Conservation (phyloP, 2,329 filamentous ascomycete species). For the Colletotrichum eleusines region DNA sequence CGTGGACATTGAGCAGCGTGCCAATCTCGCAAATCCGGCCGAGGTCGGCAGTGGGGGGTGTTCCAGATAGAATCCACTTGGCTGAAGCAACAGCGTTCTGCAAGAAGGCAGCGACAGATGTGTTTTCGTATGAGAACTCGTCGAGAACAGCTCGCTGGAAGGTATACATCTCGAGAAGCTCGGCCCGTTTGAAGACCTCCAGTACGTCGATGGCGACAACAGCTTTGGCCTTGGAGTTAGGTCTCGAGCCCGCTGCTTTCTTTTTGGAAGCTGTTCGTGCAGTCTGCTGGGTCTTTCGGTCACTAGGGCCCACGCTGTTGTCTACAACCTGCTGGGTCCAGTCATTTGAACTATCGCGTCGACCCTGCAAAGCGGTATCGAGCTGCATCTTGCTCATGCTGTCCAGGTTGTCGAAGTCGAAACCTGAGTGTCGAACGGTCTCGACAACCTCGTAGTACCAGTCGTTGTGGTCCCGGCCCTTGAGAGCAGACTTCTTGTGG, state of each 20-base stretch:
- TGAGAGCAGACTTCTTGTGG: neutral
- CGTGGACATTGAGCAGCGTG: conserved; percentile 52
- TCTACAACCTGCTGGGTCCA: neutral
- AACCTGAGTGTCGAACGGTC: conserved; percentile 12
- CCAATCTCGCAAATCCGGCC: conserved; percentile 52
- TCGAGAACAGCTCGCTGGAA: conserved; percentile 57
- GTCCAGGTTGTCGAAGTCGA: conserved; percentile 9
- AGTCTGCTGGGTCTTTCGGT: conserved; percentile 29
- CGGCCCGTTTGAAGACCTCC: conserved; percentile 37
- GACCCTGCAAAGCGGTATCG: neutral
- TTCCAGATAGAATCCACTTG: conserved; percentile 60
- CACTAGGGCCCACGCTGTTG: conserved; percentile 29
- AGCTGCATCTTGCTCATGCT: conserved; percentile 1
- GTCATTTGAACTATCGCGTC: neutral
- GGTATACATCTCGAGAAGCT: conserved; percentile 53
- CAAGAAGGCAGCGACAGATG: conserved; percentile 50
- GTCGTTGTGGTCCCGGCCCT: conserved; percentile 14
- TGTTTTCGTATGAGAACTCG: conserved; percentile 57
- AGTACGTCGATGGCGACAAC: neutral
- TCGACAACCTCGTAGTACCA: conserved; percentile 26
- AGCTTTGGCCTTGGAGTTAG: conserved; percentile 1
- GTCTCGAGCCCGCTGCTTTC: neutral
- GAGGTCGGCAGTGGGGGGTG: conserved; percentile 54
- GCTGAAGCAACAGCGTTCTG: conserved; percentile 48
- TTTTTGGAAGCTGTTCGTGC: conserved; percentile 18